Evolutionary conservation across 768 basidiomycete genomes (phyloP), one percentile per base, ranked within the genome.

Genomic region (Leccinum disarticulatum): DNA sequence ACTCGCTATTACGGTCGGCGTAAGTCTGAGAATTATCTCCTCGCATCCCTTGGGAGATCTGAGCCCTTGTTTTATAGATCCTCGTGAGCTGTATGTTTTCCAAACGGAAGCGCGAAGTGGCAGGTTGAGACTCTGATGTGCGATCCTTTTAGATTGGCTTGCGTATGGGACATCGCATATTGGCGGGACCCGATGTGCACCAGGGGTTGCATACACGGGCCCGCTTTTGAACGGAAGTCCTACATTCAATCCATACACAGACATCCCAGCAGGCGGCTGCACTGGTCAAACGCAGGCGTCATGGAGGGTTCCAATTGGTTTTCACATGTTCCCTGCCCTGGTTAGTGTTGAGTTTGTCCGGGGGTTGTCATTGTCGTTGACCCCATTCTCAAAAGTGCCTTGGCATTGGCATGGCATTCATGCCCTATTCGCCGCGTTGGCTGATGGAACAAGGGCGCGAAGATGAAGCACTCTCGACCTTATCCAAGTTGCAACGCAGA

Each of bases 351-450:
- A 5, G 9, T 66, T 33, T 63, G 59, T 69, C 43, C 2, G 2
- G 6, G 0, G 2, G 2, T 9, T 50, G 11, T 33, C 17, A 11
- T 47, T 11, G 11, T 49, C 33, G 19, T 11, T 60, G 52, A 67
- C 13, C 22, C 48, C 49, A 10, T 30, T 27, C 30, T 19, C 14
- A 11, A 58, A 54, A 73, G 73, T 68, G 66, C n/a, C 64, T 74
- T 56, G 72, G 67, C 7, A 53, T 73, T 33, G 72, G 72, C 38
- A 73, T 73, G 72, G 43, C 53, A 19, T 69, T 76, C 50, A 69
- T 79, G 65, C 78, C 78, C 22, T 77, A 74, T 55, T 79, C 79
- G 19, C 79, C 79, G 19, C 74, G 79, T 53, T 80, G 79, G 75
- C 66, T 79, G 38, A 72, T 74, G 60, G 73, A 76, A 54, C 70